A percentile compares a stretch with the other conserved stretches of the same genome.
phyloP scores from a whole-genome alignment of 257 asterid genomes.

The Solanum boliviense region DNA sequence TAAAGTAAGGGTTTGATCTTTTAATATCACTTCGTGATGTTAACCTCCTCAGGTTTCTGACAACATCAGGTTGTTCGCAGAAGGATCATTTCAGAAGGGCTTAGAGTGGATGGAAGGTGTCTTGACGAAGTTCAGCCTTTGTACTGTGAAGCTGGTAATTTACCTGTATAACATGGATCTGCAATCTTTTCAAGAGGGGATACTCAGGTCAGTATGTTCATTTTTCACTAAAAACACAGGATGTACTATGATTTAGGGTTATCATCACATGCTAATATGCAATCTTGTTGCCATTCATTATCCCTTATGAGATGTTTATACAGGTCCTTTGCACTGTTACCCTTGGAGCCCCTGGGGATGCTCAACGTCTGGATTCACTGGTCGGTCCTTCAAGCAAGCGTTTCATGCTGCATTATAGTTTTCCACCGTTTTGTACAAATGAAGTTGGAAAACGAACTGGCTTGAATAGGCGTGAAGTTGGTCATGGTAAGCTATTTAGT shows the following conservation, averaged over 20 bases:
- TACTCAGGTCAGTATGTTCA: slow-evolving; percentile 58
- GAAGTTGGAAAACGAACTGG: slow-evolving; percentile 93
- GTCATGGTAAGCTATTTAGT: slow-evolving; percentile 63
- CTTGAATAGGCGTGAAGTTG: slow-evolving; percentile 91
- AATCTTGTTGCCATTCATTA: not conserved
- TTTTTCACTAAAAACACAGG: not conserved
- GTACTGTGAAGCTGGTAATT: slow-evolving; percentile 78
- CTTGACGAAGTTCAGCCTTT: slow-evolving; percentile 91
- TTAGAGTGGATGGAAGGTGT: slow-evolving; percentile 82
- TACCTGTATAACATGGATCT: slow-evolving; percentile 78
- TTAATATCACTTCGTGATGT: not conserved
- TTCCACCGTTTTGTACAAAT: slow-evolving; percentile 86
- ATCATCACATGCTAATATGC: not conserved
- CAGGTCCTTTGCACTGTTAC: slow-evolving; percentile 94
- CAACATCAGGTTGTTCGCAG: slow-evolving; percentile 63
- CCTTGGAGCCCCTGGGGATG: slow-evolving; percentile 96
- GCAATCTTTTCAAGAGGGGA: slow-evolving; percentile 86
- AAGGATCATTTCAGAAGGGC: slow-evolving; percentile 74
- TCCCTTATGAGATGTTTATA: not conserved
- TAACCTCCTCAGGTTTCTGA: slow-evolving; percentile 15
- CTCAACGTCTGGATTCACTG: slow-evolving; percentile 72
- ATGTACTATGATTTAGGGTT: not conserved
- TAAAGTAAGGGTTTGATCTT: not conserved
- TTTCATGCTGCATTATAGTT: slow-evolving; percentile 93
- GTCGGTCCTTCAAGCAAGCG: slow-evolving; percentile 94